Base-by-base conservation (phyloP, 2,329 filamentous ascomycete genomes). In the Fusarium brevicatenulatum region DNA sequence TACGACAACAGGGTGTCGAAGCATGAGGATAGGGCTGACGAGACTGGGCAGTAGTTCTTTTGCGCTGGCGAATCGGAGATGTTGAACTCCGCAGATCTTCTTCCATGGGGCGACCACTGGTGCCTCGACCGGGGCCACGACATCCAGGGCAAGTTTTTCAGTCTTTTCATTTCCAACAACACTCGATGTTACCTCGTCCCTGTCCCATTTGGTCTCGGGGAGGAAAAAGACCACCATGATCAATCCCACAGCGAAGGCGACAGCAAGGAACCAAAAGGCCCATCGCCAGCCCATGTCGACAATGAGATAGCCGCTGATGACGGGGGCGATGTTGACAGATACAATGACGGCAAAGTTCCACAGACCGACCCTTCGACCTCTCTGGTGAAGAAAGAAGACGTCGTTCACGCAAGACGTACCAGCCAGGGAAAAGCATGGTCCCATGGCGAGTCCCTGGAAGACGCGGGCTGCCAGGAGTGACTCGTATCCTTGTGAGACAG, bases 221-320 rank as follows among this genome's bases (percentile, higher is more conserved):
- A 61, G 47, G 5, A 61, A 11, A 10, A 44, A 21, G 10, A 44
- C 16, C 1, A 61, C 58, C 58, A 55, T 61, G 47, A 30, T 5
- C 37, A 61, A 42, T 1, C 47, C 58, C 1, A 61, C 47, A 5
- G n/a, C 58, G 18, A 61, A 54, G 0, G 58, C 37, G 8, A 61
- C 40, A 12, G 37, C 58, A 19, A 61, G 37, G 15, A 61, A n/a
- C 47, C 58, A 54, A 9, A 61, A 61, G 2, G 58, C 58, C 58
- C 58, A 61, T 25, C 58, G 58, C 58, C 58, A 61, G 2, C 58
- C 58, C 58, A 61, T 61, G 11, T 61, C 58, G 1, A 61, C 47
- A 18, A 61, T 61, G 30, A 61, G 47, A 61, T 54, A 61, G 2
- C 58, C 58, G n/a, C 58, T 61, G 23, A 61, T 61, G 37, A 61